Conservation (phyloP, 148 eudicot genomes). For the Diospyros lotus region DNA sequence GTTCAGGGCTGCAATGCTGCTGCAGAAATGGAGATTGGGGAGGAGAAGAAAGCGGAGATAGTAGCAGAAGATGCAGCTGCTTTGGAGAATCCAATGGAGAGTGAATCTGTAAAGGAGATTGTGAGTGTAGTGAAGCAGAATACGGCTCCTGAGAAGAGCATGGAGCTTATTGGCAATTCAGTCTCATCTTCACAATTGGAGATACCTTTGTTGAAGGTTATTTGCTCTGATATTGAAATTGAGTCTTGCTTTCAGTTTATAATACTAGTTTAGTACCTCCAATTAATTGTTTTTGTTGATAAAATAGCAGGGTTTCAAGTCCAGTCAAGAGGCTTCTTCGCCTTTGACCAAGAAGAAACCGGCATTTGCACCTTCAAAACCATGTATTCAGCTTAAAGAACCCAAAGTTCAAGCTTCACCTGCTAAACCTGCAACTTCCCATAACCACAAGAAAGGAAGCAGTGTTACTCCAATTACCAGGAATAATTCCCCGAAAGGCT, state of each 20-base stretch:
- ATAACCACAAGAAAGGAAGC: slow-evolving; percentile 51
- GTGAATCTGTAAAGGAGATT: slow-evolving; percentile 1
- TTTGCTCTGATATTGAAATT: background rate
- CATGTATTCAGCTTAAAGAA: slow-evolving; percentile 30
- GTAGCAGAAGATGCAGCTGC: slow-evolving; percentile 7
- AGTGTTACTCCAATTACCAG: slow-evolving; percentile 37
- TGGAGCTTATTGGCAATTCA: slow-evolving; percentile 23
- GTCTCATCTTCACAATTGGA: slow-evolving; percentile 28
- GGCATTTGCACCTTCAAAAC: slow-evolving; percentile 42
- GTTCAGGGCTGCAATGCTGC: slow-evolving; percentile 21
- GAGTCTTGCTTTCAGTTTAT: too few species aligned
- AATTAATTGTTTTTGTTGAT: slow-evolving; percentile 15
- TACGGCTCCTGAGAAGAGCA: slow-evolving; percentile 17
- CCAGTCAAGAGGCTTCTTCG: slow-evolving; percentile 24
- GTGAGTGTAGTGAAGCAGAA: slow-evolving; percentile 21
- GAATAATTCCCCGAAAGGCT: slow-evolving; percentile 28
- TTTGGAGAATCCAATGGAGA: background rate
- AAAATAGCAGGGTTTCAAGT: slow-evolving; percentile 23
- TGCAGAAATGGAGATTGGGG: slow-evolving; percentile 7
- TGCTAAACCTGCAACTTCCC: slow-evolving; percentile 27
- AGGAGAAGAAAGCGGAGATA: slow-evolving; percentile 10
- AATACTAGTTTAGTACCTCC: background rate
- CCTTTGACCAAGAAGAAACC: slow-evolving; percentile 44
- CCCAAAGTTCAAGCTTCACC: slow-evolving; percentile 41
- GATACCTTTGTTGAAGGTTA: slow-evolving; percentile 61